Base-by-base conservation (phyloP, 306 rosid species). In the Pyrus betulifolia region DNA sequence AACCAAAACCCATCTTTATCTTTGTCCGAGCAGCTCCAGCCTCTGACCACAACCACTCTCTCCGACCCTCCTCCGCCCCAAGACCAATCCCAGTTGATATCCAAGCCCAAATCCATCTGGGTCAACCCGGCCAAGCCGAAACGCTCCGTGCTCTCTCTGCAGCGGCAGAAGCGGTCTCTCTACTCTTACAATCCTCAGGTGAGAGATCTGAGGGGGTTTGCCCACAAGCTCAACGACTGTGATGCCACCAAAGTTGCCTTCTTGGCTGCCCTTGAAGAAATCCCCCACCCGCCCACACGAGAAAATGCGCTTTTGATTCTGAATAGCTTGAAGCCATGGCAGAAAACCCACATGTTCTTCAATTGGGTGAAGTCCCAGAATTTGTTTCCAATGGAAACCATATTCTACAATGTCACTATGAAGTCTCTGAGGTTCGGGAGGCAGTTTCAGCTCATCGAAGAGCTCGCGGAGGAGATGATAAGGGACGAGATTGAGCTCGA, bases 341-440 rank as follows among this genome's bases (percentile, higher is more conserved):
- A 88, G 82, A 92, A 91, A 76, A 77, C 93, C 8, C 77, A 23
- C 14, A 18, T 67, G 81, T 92, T 96, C 85, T 85, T 96, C 82
- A 84, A 85, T 66, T 92, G 99, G 99, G 73, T 96, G 3, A 88
- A 85, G 88, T 28, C 87, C 86, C 91, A 82, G 83, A 79, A 89
- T 58, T 77, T 80, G 13, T 82, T 96, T 67, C 97, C 96, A 31
- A 79, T 96, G 92, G 98, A 92, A 76, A 90, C 98, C 38, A 91
- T 96, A 58, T 96, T 92, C 87, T 92, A 96, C 81, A 96, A 96
- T 84, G 97, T 96, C 44, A 86, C 96, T 6, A 96, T 96, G 99
- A 96, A 96, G 87, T 91, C 97, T 44, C 74, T 96, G 85, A 85
- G 96, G 83, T 92, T 86, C 71, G 99, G 98, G 75, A 88, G 93